Evolutionary conservation across 352 stramenopile genomes (phyloP).

Genomic region (Globisporangium cederbergense): DNA sequence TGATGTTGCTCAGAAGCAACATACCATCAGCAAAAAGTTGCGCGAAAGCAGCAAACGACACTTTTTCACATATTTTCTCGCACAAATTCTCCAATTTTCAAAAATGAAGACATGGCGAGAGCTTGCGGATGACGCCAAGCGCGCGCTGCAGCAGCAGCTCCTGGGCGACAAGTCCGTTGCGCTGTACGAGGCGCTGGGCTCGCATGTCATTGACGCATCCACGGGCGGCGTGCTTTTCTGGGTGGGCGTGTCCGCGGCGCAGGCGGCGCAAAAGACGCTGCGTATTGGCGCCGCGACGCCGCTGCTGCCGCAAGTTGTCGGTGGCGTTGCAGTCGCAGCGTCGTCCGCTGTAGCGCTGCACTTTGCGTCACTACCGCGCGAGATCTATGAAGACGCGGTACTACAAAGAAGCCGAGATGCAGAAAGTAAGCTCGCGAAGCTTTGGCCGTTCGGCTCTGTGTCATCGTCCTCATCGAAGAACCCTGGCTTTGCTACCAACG

Average conservation of each 20-base stretch:
- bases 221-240: constrained; percentile 53
- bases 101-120: constrained; percentile 17
- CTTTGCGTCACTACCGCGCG: constrained; percentile 46
- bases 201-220: constrained; percentile 39
- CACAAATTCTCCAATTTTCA: not conserved
- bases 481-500: not conserved
- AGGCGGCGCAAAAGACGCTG: constrained; percentile 42
- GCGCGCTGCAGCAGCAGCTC: constrained; percentile 31
- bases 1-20: not conserved
- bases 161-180: constrained; percentile 34
- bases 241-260: constrained; percentile 36
- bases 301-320: constrained; percentile 38
- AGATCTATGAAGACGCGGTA: constrained; percentile 33
- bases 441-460: constrained; percentile 10
- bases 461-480: not conserved
- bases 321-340: constrained; percentile 36
- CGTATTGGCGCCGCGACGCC: constrained; percentile 42
- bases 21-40: not conserved
- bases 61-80: not conserved
- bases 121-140: constrained; percentile 13
- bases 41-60: not conserved
- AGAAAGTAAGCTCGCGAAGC: constrained; percentile 11
- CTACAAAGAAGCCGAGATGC: constrained; percentile 17
- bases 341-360: constrained; percentile 46
- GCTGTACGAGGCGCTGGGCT: constrained; percentile 38